Evolutionary conservation across 2,329 filamentous ascomycete genomes (phyloP), one percentile per base, ranked within the genome.

Genomic region (Phialophora tarda): DNA sequence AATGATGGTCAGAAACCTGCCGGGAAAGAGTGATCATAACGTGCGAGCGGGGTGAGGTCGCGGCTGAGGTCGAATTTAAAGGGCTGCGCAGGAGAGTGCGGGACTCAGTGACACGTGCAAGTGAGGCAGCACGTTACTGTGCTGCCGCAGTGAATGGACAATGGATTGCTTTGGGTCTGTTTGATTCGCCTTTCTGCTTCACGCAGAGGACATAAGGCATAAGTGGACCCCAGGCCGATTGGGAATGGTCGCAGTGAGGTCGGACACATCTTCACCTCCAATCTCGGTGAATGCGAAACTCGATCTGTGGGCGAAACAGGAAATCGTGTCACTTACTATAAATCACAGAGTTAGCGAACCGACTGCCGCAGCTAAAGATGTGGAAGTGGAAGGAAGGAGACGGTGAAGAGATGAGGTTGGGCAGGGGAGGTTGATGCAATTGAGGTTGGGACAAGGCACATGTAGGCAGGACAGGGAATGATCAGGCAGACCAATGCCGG

Each of bases 1-100:
- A 72, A 72, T 73, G 72, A 71, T 73, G 78, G 78, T 77, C 69
- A 71, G 72, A 68, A 72, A 64, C 63, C 54, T 47, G 58, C 34
- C 53, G 55, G 38, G 57, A 34, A 41, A 65, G 63, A 47, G 68
- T 38, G 54, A 62, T 64, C 59, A 61, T 61, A 50, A 47, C 11
- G 65, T 68, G 59, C 61, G 64, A 59, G 58, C 63, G 66, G 56
- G 65, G 59, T 59, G 44, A 51, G 69, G 69, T 57, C 55, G 64
- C 59, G 70, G 69, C 59, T 59, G 64, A 62, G 70, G 64, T 59
- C 48, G 48, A 50, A 64, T 65, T 67, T 62, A 63, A 67, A 48
- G 51, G 44, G 56, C 61, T 63, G 60, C 41, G 59, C 57, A 64
- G 54, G 58, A 66, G 51, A 64, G 63, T 56, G 34, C 54, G n/a